Base-by-base conservation (phyloP, 768 basidiomycete genomes). In the Filobasidium wieringae region DNA sequence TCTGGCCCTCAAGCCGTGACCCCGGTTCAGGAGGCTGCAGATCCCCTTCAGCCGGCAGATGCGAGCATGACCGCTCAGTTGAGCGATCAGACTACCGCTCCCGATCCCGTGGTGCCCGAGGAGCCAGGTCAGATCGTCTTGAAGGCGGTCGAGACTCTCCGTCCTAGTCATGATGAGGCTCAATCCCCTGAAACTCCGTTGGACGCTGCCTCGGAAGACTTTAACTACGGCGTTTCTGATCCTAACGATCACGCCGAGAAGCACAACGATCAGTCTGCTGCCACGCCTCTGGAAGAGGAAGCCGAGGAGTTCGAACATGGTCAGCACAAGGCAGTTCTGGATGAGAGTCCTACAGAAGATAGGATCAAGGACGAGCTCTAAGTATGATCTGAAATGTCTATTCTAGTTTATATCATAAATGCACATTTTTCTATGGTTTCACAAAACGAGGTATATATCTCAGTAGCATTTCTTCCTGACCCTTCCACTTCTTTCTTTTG, bases 241-340 rank as follows among this genome's bases (percentile, higher is more conserved):
- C 53, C 40, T 3, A 15, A 9, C 1, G 57, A 39, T 4, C 29
- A n/a, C 31, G 33, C 19, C 4, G 34, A 7, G 27, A 32, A 45
- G 15, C 33, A n/a, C 17, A n/a, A 19, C 12, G 58, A 54, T 26
- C 32, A 30, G 8, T 61, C 60, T 4, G 55, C 60, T 11, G 33
- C 50, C 14, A 61, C 55, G 30, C 60, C 60, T 27, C 29, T 61
- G 39, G 60, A 61, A 51, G n/a, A 61, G 32, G 51, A 57, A 36
- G 51, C 50, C 19, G 60, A 56, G 24, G 55, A 52, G 33, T 47
- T 61, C 30, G 60, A 61, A 19, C 39, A 52, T 33, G 57, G 50
- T 3, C 19, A 24, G n/a, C 36, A 58, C 53, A 7, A 6, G 26
- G 57, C 51, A 17, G 57, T 33, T 14, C 37, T 40, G 12, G 8